Percentiles rank a stretch among this genome's conserved stretches.
phyloP scores from a whole-genome alignment of 1,284 basidiomycete genomes.

The Singerocomus rubriflavus region DNA sequence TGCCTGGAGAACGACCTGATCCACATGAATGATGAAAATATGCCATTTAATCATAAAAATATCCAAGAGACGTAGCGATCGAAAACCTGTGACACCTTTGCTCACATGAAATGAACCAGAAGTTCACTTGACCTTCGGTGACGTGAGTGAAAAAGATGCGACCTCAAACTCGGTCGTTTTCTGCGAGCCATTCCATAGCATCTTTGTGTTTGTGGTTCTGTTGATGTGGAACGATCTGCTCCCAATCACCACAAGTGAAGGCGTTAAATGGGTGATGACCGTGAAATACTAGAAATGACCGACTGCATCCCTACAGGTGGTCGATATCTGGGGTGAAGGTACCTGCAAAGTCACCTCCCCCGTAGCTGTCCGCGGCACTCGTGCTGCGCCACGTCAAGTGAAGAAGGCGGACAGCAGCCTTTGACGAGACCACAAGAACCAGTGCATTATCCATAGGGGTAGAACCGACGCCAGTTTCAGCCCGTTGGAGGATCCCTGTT shows the following conservation, averaged over 20 bases:
- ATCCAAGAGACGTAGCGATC: constrained; percentile 5
- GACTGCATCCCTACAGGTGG: constrained; percentile 4
- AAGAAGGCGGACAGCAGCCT: constrained; percentile 11
- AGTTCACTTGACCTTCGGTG: constrained; percentile 10
- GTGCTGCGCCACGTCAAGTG: constrained; percentile 10
- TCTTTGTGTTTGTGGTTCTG: constrained; percentile 3
- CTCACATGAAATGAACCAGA: constrained; percentile 1
- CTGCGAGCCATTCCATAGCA: background rate
- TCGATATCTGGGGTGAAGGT: constrained; percentile 11
- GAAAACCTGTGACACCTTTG: constrained; percentile 2
- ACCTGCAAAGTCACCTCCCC: constrained; percentile 12
- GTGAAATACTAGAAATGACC: constrained; percentile 1
- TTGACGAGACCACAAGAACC: constrained; percentile 10
- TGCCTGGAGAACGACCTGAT: constrained; percentile 21
- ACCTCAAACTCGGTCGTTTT: constrained; percentile 16
- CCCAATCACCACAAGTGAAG: constrained; percentile 17
- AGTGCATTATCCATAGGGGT: constrained; percentile 13
- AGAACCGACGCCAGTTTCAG: constrained; percentile 18
- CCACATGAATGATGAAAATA: constrained; percentile 18
- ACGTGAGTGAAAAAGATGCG: background rate
- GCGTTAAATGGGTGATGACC: background rate
- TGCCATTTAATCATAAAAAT: constrained; percentile 3
- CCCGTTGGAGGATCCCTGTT: constrained; percentile 19
- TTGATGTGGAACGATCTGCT: constrained; percentile 3
- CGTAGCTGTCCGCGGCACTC: constrained; percentile 9